Conservation (phyloP, 2,329 filamentous ascomycete species). For the Xylaria sp. region DNA sequence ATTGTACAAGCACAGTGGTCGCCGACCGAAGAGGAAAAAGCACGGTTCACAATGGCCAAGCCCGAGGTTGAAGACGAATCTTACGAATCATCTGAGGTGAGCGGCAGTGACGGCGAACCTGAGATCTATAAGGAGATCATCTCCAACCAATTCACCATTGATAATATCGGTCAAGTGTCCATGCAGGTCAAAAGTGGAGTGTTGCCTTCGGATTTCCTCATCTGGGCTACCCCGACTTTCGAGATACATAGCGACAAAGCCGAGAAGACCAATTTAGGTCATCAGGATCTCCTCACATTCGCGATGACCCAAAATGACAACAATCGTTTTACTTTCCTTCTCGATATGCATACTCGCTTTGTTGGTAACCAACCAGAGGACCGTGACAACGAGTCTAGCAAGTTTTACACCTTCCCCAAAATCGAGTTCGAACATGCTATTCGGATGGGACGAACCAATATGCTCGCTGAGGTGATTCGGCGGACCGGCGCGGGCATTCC, state of each 20-base stretch:
- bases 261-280: slow-evolving; percentile 29
- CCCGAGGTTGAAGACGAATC: slow-evolving; percentile 44
- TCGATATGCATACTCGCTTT: slow-evolving; percentile 60
- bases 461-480: slow-evolving; percentile 69
- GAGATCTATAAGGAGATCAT: slow-evolving; percentile 60
- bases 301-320: slow-evolving; percentile 60
- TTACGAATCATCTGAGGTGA: slow-evolving; percentile 45
- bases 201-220: slow-evolving; percentile 60
- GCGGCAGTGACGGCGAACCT: slow-evolving; percentile 45
- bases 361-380: slow-evolving; percentile 44
- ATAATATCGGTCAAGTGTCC: slow-evolving; percentile 73
- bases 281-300: slow-evolving; percentile 47
- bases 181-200: slow-evolving; percentile 70
- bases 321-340: slow-evolving; percentile 58
- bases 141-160: slow-evolving; percentile 73
- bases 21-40: slow-evolving; percentile 57
- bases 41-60: slow-evolving; percentile 54
- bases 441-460: slow-evolving; percentile 54
- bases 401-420: slow-evolving; percentile 48
- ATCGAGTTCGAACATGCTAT: slow-evolving; percentile 52
- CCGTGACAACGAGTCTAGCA: slow-evolving; percentile 42
- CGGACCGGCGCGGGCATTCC: slow-evolving; percentile 72
- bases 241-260: slow-evolving; percentile 40
- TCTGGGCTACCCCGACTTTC: slow-evolving; percentile 45
- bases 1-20: slow-evolving; percentile 73